Evolutionary conservation across 2,329 filamentous ascomycete genomes (phyloP), one percentile per base, ranked within the genome.

Genomic region (Parafenestella ontariensis): DNA sequence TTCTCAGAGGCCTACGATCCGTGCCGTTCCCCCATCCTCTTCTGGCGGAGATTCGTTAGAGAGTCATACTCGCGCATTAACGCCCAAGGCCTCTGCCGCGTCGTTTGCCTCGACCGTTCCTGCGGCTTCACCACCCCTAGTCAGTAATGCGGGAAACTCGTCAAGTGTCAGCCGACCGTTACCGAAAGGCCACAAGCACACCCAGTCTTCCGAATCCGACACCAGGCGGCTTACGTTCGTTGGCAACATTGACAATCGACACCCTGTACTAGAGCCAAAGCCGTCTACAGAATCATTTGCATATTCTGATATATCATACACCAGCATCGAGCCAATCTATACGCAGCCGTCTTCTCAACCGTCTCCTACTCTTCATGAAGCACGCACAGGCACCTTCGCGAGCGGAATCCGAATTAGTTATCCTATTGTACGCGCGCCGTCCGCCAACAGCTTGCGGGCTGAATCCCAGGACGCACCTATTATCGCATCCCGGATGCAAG

Each of bases 401-500:
- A 73, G 66, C 62, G 73, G 73, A 58, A 61, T 65, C 46, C 68
- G 59, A 68, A 54, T 77, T 36, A 66, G 72, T 48, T 75, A 73
- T 60, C 73, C 75, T 41, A 50, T 73, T 55, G 66, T 75, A 49
- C 74, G 70, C 55, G 65, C 68, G 42, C 66, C 74, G 36, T 74
- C 76, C 42, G 61, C 68, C 47, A 76, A 63, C 59, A 71, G 68
- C 62, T 68, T 71, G 62, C 71, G 69, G 64, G 71, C 71, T 45
- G 66, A 70, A 54, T 70, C 72, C 49, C 70, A 72, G 46, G 63
- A 70, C 31, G 51, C 71, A 47, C 69, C 71, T 20, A 70, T 62
- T 45, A 70, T 74, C 41, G 61, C 72, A 44, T 70, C 72, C 62
- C 76, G 74, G 69, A 77, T 77, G 76, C 71, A 70, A 61, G 68